A percentile compares a stretch with the other conserved stretches of the same genome.
Conservation (phyloP, 305 asterid genomes). For the Fraxinus sp. region DNA sequence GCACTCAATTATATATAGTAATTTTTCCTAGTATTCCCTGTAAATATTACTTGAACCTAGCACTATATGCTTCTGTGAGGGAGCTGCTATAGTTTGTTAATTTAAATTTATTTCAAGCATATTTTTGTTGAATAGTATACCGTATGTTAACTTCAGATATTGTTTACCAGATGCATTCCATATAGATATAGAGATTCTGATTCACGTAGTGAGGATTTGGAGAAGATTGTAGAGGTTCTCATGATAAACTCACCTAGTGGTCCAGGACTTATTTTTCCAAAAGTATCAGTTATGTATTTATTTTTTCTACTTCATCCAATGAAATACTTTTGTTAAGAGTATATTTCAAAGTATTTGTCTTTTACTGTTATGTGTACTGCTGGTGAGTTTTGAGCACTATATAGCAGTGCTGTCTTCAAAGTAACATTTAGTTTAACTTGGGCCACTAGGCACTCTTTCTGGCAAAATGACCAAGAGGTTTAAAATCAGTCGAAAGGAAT, state of each 20-base stretch:
- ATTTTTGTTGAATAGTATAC: not conserved
- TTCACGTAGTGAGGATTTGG: constrained; percentile 31
- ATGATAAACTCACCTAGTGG: constrained; percentile 73
- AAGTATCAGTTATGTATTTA: constrained; percentile 36
- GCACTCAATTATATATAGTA: too few relatives aligned
- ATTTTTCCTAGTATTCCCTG: too few relatives aligned
- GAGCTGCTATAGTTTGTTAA: too few relatives aligned
- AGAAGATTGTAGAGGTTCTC: constrained; percentile 53
- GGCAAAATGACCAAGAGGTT: not conserved
- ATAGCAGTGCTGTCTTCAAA: not conserved
- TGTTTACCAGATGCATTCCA: constrained; percentile 56
- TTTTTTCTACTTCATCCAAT: not conserved
- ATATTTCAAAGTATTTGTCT: not conserved
- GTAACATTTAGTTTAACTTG: not conserved
- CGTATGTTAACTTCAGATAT: not conserved
- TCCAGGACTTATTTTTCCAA: constrained; percentile 73
- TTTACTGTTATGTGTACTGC: not conserved
- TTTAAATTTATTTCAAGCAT: not conserved
- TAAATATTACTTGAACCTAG: too few relatives aligned
- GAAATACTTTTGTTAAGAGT: too few relatives aligned
- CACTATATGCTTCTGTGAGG: too few relatives aligned
- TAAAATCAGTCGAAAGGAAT: not conserved
- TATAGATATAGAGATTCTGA: constrained; percentile 43
- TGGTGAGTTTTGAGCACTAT: not conserved
- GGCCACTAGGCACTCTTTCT: not conserved